Evolutionary conservation across 2,329 filamentous ascomycete genomes (phyloP), one percentile per base, ranked within the genome.

Genomic region (Penicillium italicum): DNA sequence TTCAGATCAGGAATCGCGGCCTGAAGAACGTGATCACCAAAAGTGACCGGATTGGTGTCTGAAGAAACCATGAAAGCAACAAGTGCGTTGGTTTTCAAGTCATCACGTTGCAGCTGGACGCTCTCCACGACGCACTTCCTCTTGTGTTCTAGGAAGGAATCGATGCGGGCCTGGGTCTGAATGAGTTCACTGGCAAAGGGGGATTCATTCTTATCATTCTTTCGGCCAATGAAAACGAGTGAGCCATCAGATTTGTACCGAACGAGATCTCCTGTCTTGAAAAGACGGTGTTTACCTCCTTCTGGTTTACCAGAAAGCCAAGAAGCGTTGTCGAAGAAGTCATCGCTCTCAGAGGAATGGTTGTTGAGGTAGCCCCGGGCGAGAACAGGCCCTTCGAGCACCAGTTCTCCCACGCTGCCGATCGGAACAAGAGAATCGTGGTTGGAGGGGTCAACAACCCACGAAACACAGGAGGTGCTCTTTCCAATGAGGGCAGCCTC

Each of bases 321-420:
- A 16, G 34, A 12, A 6, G 64, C 60, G 28, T 80, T 71, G 2
- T 77, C 64, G 30, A 87, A 78, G 55, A 86, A 87, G 0, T 74
- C 77, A 7, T 73, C 69, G 1, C 71, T 74, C 0, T 81, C 82
- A 1, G 20, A 9, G 64, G 80, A 80, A 0, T 76, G 71, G 52
- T 83, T 76, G 34, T 77, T 76, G n/a, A 85, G 70, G 57, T 86
- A 86, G 7, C 82, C 82, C 14, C 78, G 71, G 4, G 81, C 82
- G 0, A 86, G 78, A 28, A 82, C 76, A 0, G 82, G 81, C 0
- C 67, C 67, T 47, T 69, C 65, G 6, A 70, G 46, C 1, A 62
- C 24, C 7, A 68, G 18, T 44, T 68, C 66, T 40, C 66, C 66
- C 37, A 61, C 53, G 30, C 61, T 60, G 31, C 75, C 75, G 12